phyloP scores from a whole-genome alignment of 495 filamentous ascomycete genomes.

The Penicillium pulvis region DNA sequence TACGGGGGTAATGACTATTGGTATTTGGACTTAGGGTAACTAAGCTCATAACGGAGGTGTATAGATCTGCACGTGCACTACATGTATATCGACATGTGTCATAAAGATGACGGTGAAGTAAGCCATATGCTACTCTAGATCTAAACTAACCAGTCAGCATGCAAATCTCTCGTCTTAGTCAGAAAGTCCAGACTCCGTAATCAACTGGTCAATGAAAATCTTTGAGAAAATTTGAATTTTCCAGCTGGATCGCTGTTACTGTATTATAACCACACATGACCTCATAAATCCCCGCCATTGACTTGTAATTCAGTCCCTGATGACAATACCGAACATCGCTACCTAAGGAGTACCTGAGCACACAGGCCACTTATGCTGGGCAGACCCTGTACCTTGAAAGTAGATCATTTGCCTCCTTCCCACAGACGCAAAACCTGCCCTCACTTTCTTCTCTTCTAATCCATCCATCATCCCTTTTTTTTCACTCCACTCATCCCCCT shows the following conservation, averaged over 20 bases:
- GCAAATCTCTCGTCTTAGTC: constrained; percentile 13
- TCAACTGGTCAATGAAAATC: constrained; percentile 12
- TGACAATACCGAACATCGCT: constrained; percentile 6
- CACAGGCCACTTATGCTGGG: constrained; percentile 6
- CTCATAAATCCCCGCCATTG: not conserved
- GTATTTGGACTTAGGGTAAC: not conserved
- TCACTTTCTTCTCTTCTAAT: constrained; percentile 30
- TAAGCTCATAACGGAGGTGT: not conserved
- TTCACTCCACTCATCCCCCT: constrained; percentile 25
- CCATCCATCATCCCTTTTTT: constrained; percentile 42
- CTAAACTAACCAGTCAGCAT: constrained; percentile 3
- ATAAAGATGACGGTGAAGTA: too few relatives aligned
- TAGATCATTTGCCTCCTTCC: constrained; percentile 35
- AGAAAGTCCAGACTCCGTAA: constrained; percentile 8
- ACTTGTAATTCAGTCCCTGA: not conserved
- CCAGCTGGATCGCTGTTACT: not conserved
- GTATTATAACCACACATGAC: not conserved
- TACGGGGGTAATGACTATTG: not conserved
- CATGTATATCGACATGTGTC: not conserved
- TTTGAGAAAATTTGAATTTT: constrained; percentile 2
- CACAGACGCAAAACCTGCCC: constrained; percentile 26
- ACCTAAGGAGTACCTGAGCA: not conserved
- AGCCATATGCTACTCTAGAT: too few relatives aligned
- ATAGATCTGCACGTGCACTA: not conserved
- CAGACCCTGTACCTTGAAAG: constrained; percentile 5